Evolutionary conservation across 495 filamentous ascomycete genomes (phyloP), one percentile per base, ranked within the genome.

Genomic region (Rhizodiscina lignyota): DNA sequence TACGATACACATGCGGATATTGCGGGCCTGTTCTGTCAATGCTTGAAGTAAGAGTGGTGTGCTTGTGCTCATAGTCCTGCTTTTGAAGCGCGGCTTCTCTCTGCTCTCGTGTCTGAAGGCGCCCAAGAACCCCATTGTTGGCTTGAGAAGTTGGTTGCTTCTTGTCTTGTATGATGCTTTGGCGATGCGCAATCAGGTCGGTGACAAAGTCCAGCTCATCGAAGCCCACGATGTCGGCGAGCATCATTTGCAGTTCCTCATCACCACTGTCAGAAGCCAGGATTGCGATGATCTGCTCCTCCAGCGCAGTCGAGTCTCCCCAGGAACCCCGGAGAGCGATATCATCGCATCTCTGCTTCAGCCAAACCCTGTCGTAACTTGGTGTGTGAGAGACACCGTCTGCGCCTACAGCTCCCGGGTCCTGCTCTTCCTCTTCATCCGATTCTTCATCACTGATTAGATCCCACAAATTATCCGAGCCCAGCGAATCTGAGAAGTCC

Each of bases 1-100:
- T 54, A 38, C 76, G 79, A 62, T 94, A 99, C 0, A 99, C 81
- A 54, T 99, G 91, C 4, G 89, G 89, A 58, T 96, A 96, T 23
- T 77, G 58, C 5, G 65, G 62, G 27, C 67, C 70, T 35, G 73
- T 62, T 38, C 78, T 68, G 29, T 72, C 59, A 30, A 70, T 56
- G 3, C 61, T 61, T 10, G 81, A 67, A 13, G 70, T 67, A 35
- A 97, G 54, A 5, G 69, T 43, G 18, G 80, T 65, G 49, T 67
- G 61, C 52, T 99, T 96, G 52, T 96, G 91, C 46, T 89, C 74
- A 27, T 63, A 62, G 43, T 96, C 84, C 40, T 72, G 69, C 33
- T 66, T 67, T 16, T 72, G 69, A 28, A 94, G 62, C 0, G 77
- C 72, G 32, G 76, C 70, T 37, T 91, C 76, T 44, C 89, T 64